Percentiles rank a stretch among this genome's conserved stretches.
Evolutionary conservation across 805 yeast species (phyloP).

Genomic region (Hagleromyces aurorensis): DNA sequence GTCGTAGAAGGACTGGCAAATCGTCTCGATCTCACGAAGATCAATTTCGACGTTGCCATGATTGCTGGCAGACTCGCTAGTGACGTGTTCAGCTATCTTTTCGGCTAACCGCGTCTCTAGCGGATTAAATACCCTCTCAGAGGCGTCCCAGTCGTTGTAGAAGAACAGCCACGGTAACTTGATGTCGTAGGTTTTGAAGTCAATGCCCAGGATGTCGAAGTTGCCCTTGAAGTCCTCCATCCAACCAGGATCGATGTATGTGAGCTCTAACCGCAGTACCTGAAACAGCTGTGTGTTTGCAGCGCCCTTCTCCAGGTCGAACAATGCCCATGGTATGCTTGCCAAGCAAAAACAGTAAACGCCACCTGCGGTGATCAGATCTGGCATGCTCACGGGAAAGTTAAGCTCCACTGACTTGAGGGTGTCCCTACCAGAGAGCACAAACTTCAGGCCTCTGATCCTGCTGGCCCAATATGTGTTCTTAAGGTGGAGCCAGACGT

Average conservation of each 20-base stretch:
- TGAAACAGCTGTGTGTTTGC: neutral
- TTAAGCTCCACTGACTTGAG: conserved; percentile 12
- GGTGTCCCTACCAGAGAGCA: conserved; percentile 7
- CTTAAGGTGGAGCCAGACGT: conserved; percentile 17
- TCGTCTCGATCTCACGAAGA: conserved; percentile 1
- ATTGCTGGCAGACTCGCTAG: conserved; percentile 5
- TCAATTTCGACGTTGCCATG: conserved; percentile 1
- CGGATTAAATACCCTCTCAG: conserved; percentile 10
- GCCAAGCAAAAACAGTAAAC: conserved; percentile 20
- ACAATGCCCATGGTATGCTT: conserved; percentile 7
- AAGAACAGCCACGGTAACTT: conserved; percentile 16
- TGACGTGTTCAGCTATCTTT: conserved; percentile 6
- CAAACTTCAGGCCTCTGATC: conserved; percentile 8
- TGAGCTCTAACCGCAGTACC: conserved; percentile 4
- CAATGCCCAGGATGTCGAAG: conserved; percentile 18
- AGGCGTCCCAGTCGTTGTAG: conserved; percentile 5
- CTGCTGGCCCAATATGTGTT: conserved; percentile 8
- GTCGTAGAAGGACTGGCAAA: conserved; percentile 4
- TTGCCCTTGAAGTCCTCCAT: conserved; percentile 11
- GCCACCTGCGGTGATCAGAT: conserved; percentile 17
- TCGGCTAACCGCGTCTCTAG: conserved; percentile 6
- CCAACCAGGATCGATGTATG: conserved; percentile 18
- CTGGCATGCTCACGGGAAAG: conserved; percentile 10
- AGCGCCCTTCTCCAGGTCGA: conserved; percentile 1
- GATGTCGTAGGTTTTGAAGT: conserved; percentile 10